These are phyloP conservation scores for Urostyla sp. DNA, from an alignment of 73 alveolate genomes.

Conservation along the genomic window DNA sequence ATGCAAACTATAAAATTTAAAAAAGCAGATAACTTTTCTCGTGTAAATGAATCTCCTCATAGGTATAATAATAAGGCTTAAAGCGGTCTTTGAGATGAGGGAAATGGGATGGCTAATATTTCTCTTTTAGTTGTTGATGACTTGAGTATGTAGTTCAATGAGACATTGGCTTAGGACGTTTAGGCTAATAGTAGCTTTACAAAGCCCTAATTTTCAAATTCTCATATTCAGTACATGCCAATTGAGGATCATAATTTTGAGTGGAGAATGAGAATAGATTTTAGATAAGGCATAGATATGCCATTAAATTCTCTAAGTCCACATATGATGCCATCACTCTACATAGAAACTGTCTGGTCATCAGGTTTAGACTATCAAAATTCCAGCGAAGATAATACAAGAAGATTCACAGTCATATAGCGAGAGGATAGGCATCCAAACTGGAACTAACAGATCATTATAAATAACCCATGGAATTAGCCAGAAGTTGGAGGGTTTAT, in stretches of 20 bases:
- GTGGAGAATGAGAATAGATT: constrained; percentile 97
- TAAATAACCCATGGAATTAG: constrained; percentile 86
- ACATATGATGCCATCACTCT: constrained; percentile 94
- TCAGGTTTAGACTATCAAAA: constrained; percentile 71
- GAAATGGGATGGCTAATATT: constrained; percentile 52
- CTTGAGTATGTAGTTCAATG: constrained; percentile 10
- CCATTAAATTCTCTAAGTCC: constrained; percentile 94
- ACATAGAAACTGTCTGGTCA: constrained; percentile 97
- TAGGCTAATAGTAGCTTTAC: constrained; percentile 33
- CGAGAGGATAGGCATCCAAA: constrained; percentile 95
- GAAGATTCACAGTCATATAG: constrained; percentile 79
- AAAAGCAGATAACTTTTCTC: constrained; percentile 84
- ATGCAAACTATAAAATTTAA: constrained; percentile 77
- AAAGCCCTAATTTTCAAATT: constrained; percentile 71
- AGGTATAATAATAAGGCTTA: constrained; percentile 10
- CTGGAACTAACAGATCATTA: constrained; percentile 95
- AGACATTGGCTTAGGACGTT: not conserved
- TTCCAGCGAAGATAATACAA: constrained; percentile 86
- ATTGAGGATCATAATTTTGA: constrained; percentile 90
- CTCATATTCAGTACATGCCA: constrained; percentile 92
- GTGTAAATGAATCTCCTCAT: constrained; percentile 82
- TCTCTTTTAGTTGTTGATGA: constrained; percentile 28
- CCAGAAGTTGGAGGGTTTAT: constrained; percentile 94
- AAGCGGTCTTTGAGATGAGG: constrained; percentile 29
- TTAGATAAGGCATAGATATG: constrained; percentile 94